phyloP scores from a whole-genome alignment of 176 grass and related monocot species.

The Lolium perenne region DNA sequence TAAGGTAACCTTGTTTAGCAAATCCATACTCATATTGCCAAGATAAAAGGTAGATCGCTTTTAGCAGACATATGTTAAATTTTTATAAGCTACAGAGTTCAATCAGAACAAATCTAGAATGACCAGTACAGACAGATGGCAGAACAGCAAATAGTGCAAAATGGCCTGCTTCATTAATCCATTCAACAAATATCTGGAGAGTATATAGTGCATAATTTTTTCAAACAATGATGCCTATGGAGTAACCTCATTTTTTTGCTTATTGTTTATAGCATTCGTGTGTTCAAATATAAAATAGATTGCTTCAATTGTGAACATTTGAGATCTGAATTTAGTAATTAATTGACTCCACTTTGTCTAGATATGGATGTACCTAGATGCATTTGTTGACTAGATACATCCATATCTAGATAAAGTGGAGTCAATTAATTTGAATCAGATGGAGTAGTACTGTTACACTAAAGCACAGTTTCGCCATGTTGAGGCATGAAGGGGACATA shows the following conservation, averaged over 20 bases:
- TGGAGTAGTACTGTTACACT: background rate
- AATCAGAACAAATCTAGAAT: background rate
- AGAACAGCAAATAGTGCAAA: background rate
- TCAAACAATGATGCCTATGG: background rate
- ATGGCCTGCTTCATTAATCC: background rate
- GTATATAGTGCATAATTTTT: background rate
- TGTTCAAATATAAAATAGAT: background rate
- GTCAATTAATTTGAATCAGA: no score
- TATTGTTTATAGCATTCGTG: background rate
- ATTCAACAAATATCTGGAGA: slow-evolving; percentile 3
- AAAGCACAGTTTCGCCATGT: background rate
- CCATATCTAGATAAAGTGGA: no score
- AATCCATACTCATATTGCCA: slow-evolving; percentile 9
- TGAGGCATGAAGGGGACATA: background rate
- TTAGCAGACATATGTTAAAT: background rate
- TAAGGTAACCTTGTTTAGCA: background rate
- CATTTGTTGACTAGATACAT: no score
- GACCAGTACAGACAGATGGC: background rate
- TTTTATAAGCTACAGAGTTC: slow-evolving; percentile 1
- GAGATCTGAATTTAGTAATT: background rate
- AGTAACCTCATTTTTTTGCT: background rate
- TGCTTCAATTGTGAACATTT: background rate
- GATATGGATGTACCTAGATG: no score
- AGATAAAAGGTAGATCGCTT: background rate
- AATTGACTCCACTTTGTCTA: no score